Evolutionary conservation across 176 grass and related monocot genomes (phyloP).

Genomic region (Echinochloa phyllopogon): DNA sequence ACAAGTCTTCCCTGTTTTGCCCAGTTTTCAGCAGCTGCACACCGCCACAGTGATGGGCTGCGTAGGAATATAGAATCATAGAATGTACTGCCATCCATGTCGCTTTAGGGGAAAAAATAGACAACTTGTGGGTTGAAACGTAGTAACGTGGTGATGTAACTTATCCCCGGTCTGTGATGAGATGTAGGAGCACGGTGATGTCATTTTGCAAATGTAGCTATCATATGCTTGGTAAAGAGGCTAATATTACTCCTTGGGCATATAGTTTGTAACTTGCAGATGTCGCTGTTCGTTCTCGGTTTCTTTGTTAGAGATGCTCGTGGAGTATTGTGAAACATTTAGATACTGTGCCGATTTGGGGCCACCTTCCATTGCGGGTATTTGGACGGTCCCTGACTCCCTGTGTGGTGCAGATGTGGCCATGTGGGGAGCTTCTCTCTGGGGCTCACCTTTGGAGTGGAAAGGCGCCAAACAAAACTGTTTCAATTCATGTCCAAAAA

Average conservation of each 20-base stretch:
- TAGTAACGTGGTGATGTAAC: conserved; percentile 21
- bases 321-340: not conserved
- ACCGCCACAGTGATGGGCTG: conserved; percentile 4
- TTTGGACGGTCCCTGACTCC: no score
- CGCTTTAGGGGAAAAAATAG: conserved; percentile 16
- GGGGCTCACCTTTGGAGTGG: not conserved
- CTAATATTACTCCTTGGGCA: not conserved
- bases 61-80: conserved; percentile 22
- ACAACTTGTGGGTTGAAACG: conserved; percentile 1
- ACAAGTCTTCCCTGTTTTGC: conserved; percentile 23
- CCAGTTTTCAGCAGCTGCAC: not conserved
- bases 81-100: not conserved
- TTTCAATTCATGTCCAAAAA: not conserved
- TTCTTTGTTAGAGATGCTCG: not conserved
- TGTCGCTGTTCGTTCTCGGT: not conserved
- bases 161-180: conserved; percentile 3
- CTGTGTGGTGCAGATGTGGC: no score
- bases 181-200: conserved; percentile 9
- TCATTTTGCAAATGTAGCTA: not conserved
- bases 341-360: not conserved
- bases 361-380: not conserved
- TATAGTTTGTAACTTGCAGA: not conserved
- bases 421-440: no score
- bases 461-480: not conserved
- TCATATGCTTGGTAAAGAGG: not conserved